Evolutionary conservation across 1,139 yeast genomes (phyloP), one percentile per base, ranked within the genome.

Genomic region (Taphrina betulina): DNA sequence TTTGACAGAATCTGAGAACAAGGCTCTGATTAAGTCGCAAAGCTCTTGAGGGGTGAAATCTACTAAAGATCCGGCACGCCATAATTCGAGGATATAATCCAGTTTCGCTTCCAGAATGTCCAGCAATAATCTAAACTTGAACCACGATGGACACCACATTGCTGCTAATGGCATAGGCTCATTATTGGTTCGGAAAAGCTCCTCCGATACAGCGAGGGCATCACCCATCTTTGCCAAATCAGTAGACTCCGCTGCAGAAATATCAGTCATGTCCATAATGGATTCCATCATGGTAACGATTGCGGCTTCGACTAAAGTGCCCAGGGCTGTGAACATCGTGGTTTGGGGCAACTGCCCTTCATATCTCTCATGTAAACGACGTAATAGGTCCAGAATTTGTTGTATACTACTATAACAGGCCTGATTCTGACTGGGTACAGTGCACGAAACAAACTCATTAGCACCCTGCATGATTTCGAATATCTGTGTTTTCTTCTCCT

Each of bases 1-100:
- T 50, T 80, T 67, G 5, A 81, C 83, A 59, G 94, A 83, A 53
- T 85, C 85, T 3, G 85, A 80, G 69, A 89, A 89, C 52, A 87
- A 71, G 40, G 82, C 72, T 41, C 70, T 66, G n/a, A 90, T 73
- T 65, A 89, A 71, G 7, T 71, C 67, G 2, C 81, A 74, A 57
- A 90, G 71, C 68, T 89, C 96, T 1, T 75, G 72, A 0, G 94
- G 80, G 5, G 78, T 72, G 59, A 86, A 77, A 63, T 88, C 89
- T 60, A 76, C 85, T 60, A 87, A 79, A 56, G 82, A 84, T 14
- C 90, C 94, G 60, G 80, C 81, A 64, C 83, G 83, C 64, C 83
- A 85, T 65, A 80, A 67, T 28, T 79, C 84, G 76, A 83, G 77
- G 48, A 89, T 88, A 41, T 81, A 84, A 33, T 76, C 81, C 67